Base-by-base conservation (phyloP, 345 rosid genomes). In the Balakata baccata region DNA sequence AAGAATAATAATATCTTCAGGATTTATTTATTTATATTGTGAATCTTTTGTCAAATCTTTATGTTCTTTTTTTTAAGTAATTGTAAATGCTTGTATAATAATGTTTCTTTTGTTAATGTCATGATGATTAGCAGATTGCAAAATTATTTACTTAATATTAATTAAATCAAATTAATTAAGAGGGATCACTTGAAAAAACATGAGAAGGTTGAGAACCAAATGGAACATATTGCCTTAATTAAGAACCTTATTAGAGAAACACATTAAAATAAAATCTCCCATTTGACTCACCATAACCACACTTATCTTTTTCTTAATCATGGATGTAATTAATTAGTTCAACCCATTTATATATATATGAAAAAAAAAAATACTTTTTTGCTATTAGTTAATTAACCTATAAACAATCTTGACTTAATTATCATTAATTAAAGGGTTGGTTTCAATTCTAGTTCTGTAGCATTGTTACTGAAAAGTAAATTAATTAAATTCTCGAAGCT, bases 111-210 rank as follows among this genome's bases (percentile, higher is more conserved):
- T 52, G 29, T 63, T 69, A 72, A 62, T 34, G 70, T 50, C 20
- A 67, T 51, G 29, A 76, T 43, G 18, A 63, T 34, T 38, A 34
- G 7, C 5, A 41, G 68, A 64, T 43, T 43, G 39, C 68, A 50
- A 50, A 41, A 20, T 41, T 16, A 56, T 54, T n/a, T 67, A 69
- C n/a, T 51, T 51, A 14, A 54, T 18, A 51, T 51, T 51, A 51
- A 51, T 64, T 61, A 47, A 50, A 51, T 64, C 49, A 47, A 50
- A 37, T 6, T 23, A 71, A 68, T 18, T 14, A 43, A 67, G 56
- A 67, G 47, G 25, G 37, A 67, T 79, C 87, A 86, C 89, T 81
- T 85, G 91, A 85, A 84, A 85, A 84, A 79, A 57, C 85, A 79
- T 76, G 81, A 74, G 39, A 78, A 74, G 34, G 75, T 66, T 43